A percentile compares a stretch with the other conserved stretches of the same genome.
Conservation (phyloP, 2,329 filamentous ascomycete genomes). For the Cercospora brassicicola region DNA sequence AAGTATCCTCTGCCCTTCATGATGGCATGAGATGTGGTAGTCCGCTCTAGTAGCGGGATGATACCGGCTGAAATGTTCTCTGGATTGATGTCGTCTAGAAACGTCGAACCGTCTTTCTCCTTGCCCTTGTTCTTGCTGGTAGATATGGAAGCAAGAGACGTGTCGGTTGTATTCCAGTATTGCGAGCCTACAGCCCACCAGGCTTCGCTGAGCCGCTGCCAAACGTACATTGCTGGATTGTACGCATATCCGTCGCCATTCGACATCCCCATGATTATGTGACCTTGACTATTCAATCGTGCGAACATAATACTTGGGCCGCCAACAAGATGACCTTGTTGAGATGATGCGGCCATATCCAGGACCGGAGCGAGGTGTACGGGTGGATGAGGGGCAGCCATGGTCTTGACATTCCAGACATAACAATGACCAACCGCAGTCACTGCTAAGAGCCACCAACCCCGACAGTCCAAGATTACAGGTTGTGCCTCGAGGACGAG, state of each 20-base stretch:
- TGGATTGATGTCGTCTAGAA: conserved; percentile 52
- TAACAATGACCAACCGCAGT: conserved; percentile 85
- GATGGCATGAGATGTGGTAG: conserved; percentile 89
- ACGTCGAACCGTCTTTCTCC: conserved; percentile 47
- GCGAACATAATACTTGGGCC: conserved; percentile 87
- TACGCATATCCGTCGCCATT: conserved; percentile 96
- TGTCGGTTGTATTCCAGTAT: conserved; percentile 98
- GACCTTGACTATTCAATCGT: conserved; percentile 82
- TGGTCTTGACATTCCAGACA: conserved; percentile 86
- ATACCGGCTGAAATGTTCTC: conserved; percentile 80
- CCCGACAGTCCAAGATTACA: conserved; percentile 87
- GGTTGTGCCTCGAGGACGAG: conserved; percentile 88
- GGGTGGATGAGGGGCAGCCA: conserved; percentile 77
- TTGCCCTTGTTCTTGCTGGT: conserved; percentile 51
- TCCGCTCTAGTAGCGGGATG: conserved; percentile 87
- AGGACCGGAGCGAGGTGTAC: conserved; percentile 85
- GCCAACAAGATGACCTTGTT: conserved; percentile 74
- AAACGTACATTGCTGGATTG: conserved; percentile 78
- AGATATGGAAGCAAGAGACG: conserved; percentile 77
- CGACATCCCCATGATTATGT: conserved; percentile 83
- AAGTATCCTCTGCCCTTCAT: conserved; percentile 90
- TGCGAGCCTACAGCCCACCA: conserved; percentile 99
- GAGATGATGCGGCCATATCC: conserved; percentile 77
- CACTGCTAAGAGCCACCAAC: conserved; percentile 85
- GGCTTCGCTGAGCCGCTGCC: conserved; percentile 92